Percentiles rank a stretch among this genome's conserved stretches.
These are phyloP conservation scores for Cenchrus fungigraminus DNA, from an alignment of 176 grass and related monocot species.

Conservation along the genomic window DNA sequence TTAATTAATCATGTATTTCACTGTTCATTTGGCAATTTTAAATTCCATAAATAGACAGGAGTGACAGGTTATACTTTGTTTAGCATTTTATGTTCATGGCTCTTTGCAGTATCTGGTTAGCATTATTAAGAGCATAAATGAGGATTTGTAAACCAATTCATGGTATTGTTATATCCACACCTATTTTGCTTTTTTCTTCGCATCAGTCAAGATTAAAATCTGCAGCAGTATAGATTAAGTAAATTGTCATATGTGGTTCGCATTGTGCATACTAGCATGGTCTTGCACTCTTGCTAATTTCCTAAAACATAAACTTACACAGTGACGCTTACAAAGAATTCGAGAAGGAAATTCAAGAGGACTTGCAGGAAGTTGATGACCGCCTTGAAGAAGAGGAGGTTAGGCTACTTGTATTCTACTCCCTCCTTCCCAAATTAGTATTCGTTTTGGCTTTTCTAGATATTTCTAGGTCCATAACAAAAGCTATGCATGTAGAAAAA, in stretches of 20 bases:
- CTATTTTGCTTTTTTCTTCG: constrained; percentile 1
- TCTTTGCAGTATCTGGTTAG: not conserved
- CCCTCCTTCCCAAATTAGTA: no score
- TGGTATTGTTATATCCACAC: constrained; percentile 26
- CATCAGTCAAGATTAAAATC: constrained; percentile 6
- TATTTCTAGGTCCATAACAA: no score
- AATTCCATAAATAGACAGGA: not conserved
- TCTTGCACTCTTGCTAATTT: not conserved
- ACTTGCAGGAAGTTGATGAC: constrained; percentile 79
- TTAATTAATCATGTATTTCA: not conserved
- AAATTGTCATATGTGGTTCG: not conserved
- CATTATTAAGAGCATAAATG: constrained; percentile 13
- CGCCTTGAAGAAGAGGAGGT: constrained; percentile 94
- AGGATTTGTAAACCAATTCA: constrained; percentile 10
- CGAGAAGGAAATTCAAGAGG: constrained; percentile 92
- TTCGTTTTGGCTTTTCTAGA: no score
- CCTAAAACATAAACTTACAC: not conserved
- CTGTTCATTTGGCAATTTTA: not conserved
- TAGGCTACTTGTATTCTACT: constrained; percentile 11
- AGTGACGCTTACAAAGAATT: constrained; percentile 98
- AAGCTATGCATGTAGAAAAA: no score
- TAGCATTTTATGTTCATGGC: not conserved
- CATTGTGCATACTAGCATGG: constrained; percentile 3
- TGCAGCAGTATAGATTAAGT: constrained; percentile 1
- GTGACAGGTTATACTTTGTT: constrained; percentile 10